Evolutionary conservation across 495 filamentous ascomycete genomes (phyloP), one percentile per base, ranked within the genome.

Genomic region (Xylaria cubensis): DNA sequence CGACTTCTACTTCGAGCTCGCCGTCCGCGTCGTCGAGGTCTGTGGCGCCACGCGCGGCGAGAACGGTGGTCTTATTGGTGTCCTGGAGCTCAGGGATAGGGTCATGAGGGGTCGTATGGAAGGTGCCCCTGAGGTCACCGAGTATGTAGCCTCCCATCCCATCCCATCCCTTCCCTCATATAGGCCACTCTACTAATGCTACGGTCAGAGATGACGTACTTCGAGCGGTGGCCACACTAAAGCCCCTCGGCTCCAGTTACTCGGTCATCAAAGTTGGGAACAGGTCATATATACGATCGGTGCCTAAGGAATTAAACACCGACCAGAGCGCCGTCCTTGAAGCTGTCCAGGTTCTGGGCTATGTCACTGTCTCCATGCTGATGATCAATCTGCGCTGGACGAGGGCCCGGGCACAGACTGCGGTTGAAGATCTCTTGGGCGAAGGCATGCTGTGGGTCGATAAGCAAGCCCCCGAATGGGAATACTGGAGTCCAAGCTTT

Each of bases 1-100:
- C 80, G 97, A 98, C 80, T 99, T 98, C 77, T 98, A 98, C 80
- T 98, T 98, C 80, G 95, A 97, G 83, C 87, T 99, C 59, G 97
- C 93, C 0, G 94, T 98, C 50, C 85, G 93, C 39, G 93, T 98
- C 8, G 97, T 99, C 9, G 96, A 98, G 82, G 89, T 98, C 0
- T 99, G 96, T 81, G 86, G 94, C 4, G 90, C 89, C 64, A 97
- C 95, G 50, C 86, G 97, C 67, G 89, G 89, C 21, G 96, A 97
- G 81, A 98, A 99, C 81, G 96, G 96, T 0, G 96, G 96, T 0
- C 79, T 99, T 75, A 92, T 98, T 70, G 93, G 92, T 8, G 90
- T 99, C 1, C 83, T 88, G 19, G 97, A 98, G 80, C 90, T 96
- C 72, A 85, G 89, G 69, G 91, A 93, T 74, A 82, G 89, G 62